Evolutionary conservation across 768 basidiomycete species (phyloP).

Genomic region (Myochromella boudieri): DNA sequence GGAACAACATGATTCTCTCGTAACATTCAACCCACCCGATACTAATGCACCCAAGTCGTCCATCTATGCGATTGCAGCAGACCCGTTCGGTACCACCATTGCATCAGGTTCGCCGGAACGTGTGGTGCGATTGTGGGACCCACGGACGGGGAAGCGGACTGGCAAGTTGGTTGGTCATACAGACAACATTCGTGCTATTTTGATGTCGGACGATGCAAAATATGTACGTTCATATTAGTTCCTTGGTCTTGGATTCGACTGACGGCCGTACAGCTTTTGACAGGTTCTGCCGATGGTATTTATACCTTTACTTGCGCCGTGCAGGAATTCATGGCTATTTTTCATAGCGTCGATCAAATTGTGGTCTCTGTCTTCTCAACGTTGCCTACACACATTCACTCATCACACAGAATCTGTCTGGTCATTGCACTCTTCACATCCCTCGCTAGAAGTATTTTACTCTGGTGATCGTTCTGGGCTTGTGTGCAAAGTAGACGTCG

Average conservation of each 20-base stretch:
- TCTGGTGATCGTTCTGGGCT: conserved; percentile 92
- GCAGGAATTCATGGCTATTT: neutral
- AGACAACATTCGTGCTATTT: conserved; percentile 90
- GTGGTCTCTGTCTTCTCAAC: conserved; percentile 89
- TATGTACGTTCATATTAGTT: conserved; percentile 57
- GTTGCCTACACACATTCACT: conserved; percentile 93
- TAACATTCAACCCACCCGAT: conserved; percentile 70
- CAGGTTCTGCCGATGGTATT: conserved; percentile 76
- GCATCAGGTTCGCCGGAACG: conserved; percentile 92
- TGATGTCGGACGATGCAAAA: conserved; percentile 87
- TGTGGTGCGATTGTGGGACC: conserved; percentile 92
- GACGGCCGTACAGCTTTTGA: conserved; percentile 55
- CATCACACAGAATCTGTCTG: conserved; percentile 95
- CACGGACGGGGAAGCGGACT: conserved; percentile 76
- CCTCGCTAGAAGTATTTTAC: conserved; percentile 85
- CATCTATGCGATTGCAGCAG: conserved; percentile 77
- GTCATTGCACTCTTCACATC: conserved; percentile 88
- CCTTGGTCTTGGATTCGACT: conserved; percentile 8
- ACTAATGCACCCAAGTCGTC: conserved; percentile 64
- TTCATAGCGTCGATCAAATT: conserved; percentile 76
- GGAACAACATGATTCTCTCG: conserved; percentile 44
- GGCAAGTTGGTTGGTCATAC: conserved; percentile 94
- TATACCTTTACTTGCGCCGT: neutral
- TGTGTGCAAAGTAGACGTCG: conserved; percentile 90
- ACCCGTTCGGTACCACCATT: conserved; percentile 76